phyloP scores from a whole-genome alignment of 257 asterid genomes.

The Penstemon davidsonii region DNA sequence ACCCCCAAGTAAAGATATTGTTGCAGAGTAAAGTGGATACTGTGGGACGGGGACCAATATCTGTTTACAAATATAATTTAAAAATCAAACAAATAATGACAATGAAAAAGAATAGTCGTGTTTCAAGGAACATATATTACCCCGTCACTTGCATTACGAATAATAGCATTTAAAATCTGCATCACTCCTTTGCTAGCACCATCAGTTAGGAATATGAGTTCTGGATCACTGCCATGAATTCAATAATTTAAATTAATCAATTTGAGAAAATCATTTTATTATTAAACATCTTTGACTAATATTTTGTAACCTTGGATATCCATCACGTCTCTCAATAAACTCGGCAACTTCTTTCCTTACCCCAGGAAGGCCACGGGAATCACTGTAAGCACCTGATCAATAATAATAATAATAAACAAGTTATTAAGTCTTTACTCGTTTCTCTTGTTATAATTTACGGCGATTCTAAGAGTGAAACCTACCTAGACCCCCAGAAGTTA shows the following conservation, averaged over 20 bases:
- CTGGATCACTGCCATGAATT: constrained; percentile 81
- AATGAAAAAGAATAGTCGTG: background rate
- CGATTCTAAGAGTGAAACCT: constrained; percentile 13
- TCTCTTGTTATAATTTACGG: background rate
- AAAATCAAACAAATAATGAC: constrained; percentile 5
- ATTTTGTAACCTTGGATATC: constrained; percentile 82
- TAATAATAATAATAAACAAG: constrained; percentile 26
- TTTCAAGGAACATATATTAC: constrained; percentile 39
- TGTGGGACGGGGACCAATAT: constrained; percentile 98
- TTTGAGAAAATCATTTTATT: constrained; percentile 17
- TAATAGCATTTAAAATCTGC: constrained; percentile 74
- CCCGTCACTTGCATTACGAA: constrained; percentile 77
- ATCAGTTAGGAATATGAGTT: constrained; percentile 88
- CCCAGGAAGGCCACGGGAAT: constrained; percentile 96
- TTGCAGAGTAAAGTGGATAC: constrained; percentile 95
- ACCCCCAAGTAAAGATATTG: constrained; percentile 85
- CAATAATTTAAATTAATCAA: constrained; percentile 18
- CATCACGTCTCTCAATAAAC: constrained; percentile 96
- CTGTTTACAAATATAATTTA: constrained; percentile 35
- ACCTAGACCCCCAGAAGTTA: constrained; percentile 97
- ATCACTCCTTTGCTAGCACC: constrained; percentile 99
- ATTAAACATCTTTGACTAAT: background rate
- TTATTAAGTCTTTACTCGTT: constrained; percentile 3
- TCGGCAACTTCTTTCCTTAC: constrained; percentile 94
- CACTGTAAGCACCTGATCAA: constrained; percentile 91